phyloP scores from a whole-genome alignment of 2,329 filamentous ascomycete genomes.

The Ilyonectria sp. region DNA sequence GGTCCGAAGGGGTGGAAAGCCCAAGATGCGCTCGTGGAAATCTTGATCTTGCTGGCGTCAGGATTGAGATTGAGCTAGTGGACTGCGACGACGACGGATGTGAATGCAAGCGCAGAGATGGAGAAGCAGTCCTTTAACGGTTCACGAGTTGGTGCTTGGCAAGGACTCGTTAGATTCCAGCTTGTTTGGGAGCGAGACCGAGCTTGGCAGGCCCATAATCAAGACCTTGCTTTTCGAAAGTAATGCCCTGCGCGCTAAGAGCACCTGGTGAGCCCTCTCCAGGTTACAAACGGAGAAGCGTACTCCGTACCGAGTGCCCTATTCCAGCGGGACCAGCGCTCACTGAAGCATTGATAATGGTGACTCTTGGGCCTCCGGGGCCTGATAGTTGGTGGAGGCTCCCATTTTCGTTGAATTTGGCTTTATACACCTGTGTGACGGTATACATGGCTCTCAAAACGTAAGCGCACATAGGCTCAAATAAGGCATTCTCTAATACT shows the following conservation, averaged over 20 bases:
- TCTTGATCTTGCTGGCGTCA: neutral
- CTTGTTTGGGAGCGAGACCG: neutral
- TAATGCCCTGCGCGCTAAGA: neutral
- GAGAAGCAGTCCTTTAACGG: neutral
- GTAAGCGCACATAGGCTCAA: neutral
- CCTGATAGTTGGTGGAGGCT: conserved; percentile 1
- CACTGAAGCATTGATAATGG: neutral
- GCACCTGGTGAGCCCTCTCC: neutral
- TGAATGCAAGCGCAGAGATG: neutral
- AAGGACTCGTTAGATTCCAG: neutral
- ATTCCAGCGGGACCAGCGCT: neutral
- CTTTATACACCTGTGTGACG: too few species aligned
- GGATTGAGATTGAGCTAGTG: conserved; percentile 1
- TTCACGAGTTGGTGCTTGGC: neutral
- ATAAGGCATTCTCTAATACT: conserved; percentile 1
- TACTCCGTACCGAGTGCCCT: neutral
- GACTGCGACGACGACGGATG: neutral
- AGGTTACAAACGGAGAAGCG: conserved; percentile 1
- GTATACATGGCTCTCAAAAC: neutral
- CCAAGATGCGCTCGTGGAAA: conserved; percentile 4
- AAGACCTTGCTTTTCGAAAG: neutral
- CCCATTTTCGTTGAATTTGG: neutral
- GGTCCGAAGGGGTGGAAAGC: neutral
- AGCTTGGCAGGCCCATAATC: neutral
- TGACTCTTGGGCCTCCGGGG: neutral